Evolutionary conservation across 768 basidiomycete genomes (phyloP).

Genomic region (Leucocoprinus sp.): DNA sequence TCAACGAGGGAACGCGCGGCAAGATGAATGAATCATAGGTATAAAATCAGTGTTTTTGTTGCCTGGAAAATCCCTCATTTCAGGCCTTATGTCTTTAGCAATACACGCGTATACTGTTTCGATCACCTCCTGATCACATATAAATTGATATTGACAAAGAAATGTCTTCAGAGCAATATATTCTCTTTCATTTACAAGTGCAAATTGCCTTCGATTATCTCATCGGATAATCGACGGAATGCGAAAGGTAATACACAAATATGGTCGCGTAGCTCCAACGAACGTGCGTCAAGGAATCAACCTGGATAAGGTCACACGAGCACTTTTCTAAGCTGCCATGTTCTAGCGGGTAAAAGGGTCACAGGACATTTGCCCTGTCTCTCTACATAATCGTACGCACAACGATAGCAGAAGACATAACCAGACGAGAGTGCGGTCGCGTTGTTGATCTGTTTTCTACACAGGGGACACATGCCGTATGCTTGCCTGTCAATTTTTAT

Average conservation of each 20-base stretch:
- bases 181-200: neutral
- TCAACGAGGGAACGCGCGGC: no score
- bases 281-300: slow-evolving; percentile 36
- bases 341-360: slow-evolving; percentile 65
- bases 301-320: slow-evolving; percentile 44
- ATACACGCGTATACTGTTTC: slow-evolving; percentile 13
- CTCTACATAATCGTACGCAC: slow-evolving; percentile 78
- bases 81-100: neutral
- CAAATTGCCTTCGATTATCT: slow-evolving; percentile 5
- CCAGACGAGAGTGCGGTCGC: slow-evolving; percentile 88
- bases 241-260: slow-evolving; percentile 14
- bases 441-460: slow-evolving; percentile 64
- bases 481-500: slow-evolving; percentile 50
- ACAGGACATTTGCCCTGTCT: slow-evolving; percentile 78
- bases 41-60: slow-evolving; percentile 4
- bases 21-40: neutral
- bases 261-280: slow-evolving; percentile 24
- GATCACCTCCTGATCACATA: neutral
- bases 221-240: slow-evolving; percentile 7
- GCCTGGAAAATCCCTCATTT: neutral
- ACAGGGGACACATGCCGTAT: slow-evolving; percentile 86
- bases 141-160: neutral
- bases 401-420: slow-evolving; percentile 93
- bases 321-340: slow-evolving; percentile 85
- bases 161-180: neutral